Percentiles rank a stretch among this genome's conserved stretches.
Conservation (phyloP, 2,329 filamentous ascomycete genomes). For the Cylindrodendrum hubeiense region DNA sequence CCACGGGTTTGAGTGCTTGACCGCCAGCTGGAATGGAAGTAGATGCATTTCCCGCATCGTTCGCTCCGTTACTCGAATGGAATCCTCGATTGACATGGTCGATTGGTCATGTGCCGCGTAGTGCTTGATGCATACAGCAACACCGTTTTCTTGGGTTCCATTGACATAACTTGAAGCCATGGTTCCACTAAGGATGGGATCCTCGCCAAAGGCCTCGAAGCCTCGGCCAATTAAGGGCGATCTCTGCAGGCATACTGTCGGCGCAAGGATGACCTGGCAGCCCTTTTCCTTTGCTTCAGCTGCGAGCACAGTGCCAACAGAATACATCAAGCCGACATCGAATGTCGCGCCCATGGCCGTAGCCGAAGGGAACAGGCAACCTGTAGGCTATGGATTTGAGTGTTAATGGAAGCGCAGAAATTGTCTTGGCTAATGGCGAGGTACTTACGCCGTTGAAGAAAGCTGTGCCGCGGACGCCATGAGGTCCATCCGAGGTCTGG, state of each 20-base stretch:
- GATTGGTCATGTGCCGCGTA: constrained; percentile 54
- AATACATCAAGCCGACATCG: constrained; percentile 66
- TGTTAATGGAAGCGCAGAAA: not conserved
- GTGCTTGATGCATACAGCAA: constrained; percentile 56
- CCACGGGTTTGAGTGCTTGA: constrained; percentile 50
- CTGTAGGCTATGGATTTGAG: not conserved
- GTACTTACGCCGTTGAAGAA: not conserved
- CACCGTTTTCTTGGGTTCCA: constrained; percentile 52
- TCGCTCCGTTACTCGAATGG: constrained; percentile 18
- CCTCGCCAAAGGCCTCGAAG: constrained; percentile 56
- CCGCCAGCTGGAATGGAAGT: constrained; percentile 52
- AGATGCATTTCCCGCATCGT: constrained; percentile 39
- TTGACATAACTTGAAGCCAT: constrained; percentile 47
- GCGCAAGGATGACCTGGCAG: constrained; percentile 69
- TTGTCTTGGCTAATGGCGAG: not conserved
- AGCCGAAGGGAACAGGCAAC: constrained; percentile 31
- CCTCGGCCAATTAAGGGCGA: constrained; percentile 55
- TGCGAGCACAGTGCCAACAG: constrained; percentile 68
- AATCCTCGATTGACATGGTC: constrained; percentile 31
- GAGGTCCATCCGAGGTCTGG: not conserved
- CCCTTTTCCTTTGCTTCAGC: constrained; percentile 68
- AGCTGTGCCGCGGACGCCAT: not conserved
- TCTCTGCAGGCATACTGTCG: constrained; percentile 53
- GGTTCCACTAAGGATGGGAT: constrained; percentile 54
- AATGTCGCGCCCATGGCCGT: constrained; percentile 69